Base-by-base conservation (phyloP, 2,329 filamentous ascomycete genomes). In the Aureobasidium musti region DNA sequence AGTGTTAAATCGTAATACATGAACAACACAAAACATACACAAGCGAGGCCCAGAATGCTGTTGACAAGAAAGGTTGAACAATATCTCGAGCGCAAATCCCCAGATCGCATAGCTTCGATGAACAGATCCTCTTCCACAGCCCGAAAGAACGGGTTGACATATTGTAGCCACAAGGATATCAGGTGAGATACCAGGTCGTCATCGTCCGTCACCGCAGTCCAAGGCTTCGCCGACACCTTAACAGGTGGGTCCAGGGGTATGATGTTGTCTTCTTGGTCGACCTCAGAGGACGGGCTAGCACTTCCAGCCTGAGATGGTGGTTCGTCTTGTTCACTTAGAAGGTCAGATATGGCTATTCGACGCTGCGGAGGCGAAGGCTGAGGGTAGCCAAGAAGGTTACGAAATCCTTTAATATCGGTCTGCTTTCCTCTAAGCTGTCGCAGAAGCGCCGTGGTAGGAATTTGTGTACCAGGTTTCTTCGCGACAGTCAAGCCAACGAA, bases 61-160 rank as follows among this genome's bases (percentile, higher is more conserved):
- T 77, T 77, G 4, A 78, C 76, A 26, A 78, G 64, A 10, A 78
- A 73, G 5, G 76, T 74, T 11, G 76, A 78, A 60, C 76, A 78
- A 61, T 72, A 77, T 7, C 68, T 67, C 1, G 72, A 70, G 5
- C 69, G 69, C 13, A 72, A 21, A 21, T 74, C 67, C 5, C 72
- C 73, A 19, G 73, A 69, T 66, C 68, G 69, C 77, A 79, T 79
- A 45, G 75, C 76, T 33, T 71, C 68, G 10, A 79, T 63, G 59
- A 79, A 78, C 21, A 74, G 45, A 52, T 74, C 74, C 4, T 74
- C 72, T 67, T 77, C 74, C 21, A 78, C 69, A 67, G 71, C 74
- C 59, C 77, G 74, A 33, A 69, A 70, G 33, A 72, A 76, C 2
- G 73, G 74, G 67, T 71, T 70, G 17, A 65, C 30, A 47, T 65